Percentiles rank a stretch among this genome's conserved stretches.
Conservation (phyloP, 2,329 filamentous ascomycete genomes). For the Lasiodiplodia sp. region DNA sequence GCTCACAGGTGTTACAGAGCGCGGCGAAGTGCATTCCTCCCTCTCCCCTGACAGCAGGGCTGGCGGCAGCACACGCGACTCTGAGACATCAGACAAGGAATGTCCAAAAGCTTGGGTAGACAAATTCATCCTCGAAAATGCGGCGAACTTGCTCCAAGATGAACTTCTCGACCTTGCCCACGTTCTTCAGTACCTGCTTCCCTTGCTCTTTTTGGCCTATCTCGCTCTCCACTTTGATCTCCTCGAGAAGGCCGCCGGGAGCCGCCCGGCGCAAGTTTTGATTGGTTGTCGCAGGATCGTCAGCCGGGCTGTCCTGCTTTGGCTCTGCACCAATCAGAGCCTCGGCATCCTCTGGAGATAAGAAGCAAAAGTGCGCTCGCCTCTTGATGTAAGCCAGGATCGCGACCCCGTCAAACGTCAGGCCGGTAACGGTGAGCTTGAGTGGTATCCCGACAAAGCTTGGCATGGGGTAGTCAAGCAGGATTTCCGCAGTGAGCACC, state of each 20-base stretch:
- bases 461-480: conserved; percentile 97
- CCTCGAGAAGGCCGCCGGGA: conserved; percentile 82
- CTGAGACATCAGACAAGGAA: conserved; percentile 73
- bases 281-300: conserved; percentile 34
- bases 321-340: conserved; percentile 61
- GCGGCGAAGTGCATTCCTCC: conserved; percentile 28
- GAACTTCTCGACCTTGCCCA: conserved; percentile 97
- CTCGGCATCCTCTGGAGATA: conserved; percentile 89
- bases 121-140: conserved; percentile 98
- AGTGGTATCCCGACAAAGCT: conserved; percentile 96
- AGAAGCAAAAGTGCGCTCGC: conserved; percentile 90
- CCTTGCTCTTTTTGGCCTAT: conserved; percentile 91
- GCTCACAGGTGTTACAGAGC: conserved; percentile 26
- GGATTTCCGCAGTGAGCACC: conserved; percentile 90
- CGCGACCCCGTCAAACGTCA: conserved; percentile 94
- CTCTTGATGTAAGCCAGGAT: conserved; percentile 91
- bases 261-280: conserved; percentile 44
- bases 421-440: conserved; percentile 90
- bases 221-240: conserved; percentile 96
- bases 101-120: conserved; percentile 98
- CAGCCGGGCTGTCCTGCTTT: conserved; percentile 35
- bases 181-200: conserved; percentile 96
- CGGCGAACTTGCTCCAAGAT: conserved; percentile 94
- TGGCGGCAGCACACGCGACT: conserved; percentile 28
- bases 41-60: conserved; percentile 29